Base-by-base conservation (phyloP, 768 basidiomycete genomes). In the Leccinum broughii region DNA sequence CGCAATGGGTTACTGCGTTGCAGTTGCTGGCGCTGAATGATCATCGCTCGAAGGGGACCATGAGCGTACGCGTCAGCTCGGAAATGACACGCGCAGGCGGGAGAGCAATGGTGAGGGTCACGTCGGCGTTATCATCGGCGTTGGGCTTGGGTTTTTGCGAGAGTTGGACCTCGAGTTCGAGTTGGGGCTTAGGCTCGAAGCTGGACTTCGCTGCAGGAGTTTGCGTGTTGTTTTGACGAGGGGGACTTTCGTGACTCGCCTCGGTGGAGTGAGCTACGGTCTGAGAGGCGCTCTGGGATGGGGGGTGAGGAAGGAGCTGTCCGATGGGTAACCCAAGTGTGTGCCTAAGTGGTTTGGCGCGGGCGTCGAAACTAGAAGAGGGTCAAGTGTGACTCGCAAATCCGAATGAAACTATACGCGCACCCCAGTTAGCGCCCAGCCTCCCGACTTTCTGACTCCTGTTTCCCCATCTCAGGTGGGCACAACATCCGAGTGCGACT, bases 391-490 rank as follows among this genome's bases (percentile, higher is more conserved):
- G 14, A 35, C 22, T 22, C 22, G n/a, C n/a, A n/a, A n/a, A n/a
- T n/a, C n/a, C n/a, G n/a, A n/a, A n/a, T n/a, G n/a, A n/a, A n/a
- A 35, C 13, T 3, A 17, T 41, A n/a, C 4, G 51, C 65, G 17
- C 41, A 62, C 66, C 50, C 15, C 11, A 46, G 20, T 22, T 4
- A 13, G 17, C 15, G 17, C 14, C 15, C 39, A 32, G 30, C 9
- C 10, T 32, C 30, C 9, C 6, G 30, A 10, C 8, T 9, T 32
- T 15, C 55, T 60, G 9, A 90, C 3, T 24, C 88, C 57, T 87
- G 83, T 62, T 80, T 83, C 0, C 90, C 91, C 69, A 85, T 79
- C 66, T 90, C 84, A 2, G 77, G 66, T 93, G 78, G 0, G 89
- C 90, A 14, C 75, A 77, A 64, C 85, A 86, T 85, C 78, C 11